Conservation (phyloP, 2,329 filamentous ascomycete genomes). For the Scedosporium boydii region DNA sequence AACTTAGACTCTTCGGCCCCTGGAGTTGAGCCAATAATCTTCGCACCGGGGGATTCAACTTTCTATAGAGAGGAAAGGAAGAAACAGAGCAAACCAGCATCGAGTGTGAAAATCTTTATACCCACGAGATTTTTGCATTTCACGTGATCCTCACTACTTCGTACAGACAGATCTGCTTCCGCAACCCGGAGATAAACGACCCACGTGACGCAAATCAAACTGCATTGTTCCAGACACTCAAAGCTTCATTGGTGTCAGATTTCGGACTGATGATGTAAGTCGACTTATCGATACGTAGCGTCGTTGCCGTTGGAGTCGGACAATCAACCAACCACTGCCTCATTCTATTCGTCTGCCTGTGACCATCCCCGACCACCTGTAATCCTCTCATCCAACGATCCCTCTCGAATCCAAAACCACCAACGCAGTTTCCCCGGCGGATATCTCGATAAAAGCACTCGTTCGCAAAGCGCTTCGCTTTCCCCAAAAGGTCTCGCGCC, state of each 20-base stretch:
- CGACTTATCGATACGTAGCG: not conserved
- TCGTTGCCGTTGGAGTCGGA: not conserved
- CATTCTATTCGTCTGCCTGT: not conserved
- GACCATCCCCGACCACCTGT: not conserved
- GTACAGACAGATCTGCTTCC: not conserved
- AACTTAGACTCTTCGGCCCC: not conserved
- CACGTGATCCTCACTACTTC: slow-evolving; percentile 4
- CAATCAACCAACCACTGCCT: not conserved
- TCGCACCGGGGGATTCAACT: slow-evolving; percentile 49
- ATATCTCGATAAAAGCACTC: not conserved
- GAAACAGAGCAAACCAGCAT: slow-evolving; percentile 16
- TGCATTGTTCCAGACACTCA: not conserved
- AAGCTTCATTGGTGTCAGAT: not conserved
- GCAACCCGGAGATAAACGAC: not conserved
- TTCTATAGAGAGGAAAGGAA: slow-evolving; percentile 30
- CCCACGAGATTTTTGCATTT: not conserved
- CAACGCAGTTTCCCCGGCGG: not conserved
- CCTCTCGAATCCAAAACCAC: not conserved
- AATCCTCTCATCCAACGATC: not conserved
- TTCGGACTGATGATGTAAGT: not conserved
- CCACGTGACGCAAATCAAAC: not conserved
- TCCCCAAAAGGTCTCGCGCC: not conserved
- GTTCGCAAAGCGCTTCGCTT: too few relatives aligned
- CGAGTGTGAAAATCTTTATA: slow-evolving; percentile 1
- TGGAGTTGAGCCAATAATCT: slow-evolving; percentile 42